Evolutionary conservation across 768 basidiomycete genomes (phyloP), one percentile per base, ranked within the genome.

Genomic region (Collybiopsis confluens): DNA sequence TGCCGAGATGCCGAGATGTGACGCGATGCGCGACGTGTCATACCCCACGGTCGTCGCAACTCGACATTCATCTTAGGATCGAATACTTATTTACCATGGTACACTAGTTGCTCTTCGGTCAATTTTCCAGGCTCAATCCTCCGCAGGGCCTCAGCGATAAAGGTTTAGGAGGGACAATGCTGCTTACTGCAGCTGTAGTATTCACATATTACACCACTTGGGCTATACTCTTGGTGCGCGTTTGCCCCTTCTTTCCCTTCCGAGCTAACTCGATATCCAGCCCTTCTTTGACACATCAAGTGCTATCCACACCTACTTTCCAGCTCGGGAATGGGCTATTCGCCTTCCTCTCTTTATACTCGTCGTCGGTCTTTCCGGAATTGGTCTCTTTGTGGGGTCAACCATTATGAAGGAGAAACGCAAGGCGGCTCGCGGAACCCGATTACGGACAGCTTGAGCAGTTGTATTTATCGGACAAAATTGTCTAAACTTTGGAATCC

Each of bases 181-280:
- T 97, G 64, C 74, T 90, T 58, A 76, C 80, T 57, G 91, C 92
- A 30, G 78, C 81, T 5, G 67, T 83, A 41, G 81, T 90, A 35
- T 96, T 96, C 72, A 72, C 79, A 9, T 98, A 98, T 68, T 98
- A 98, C 68, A 93, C 95, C 1, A 76, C 80, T 24, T 98, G 95
- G 95, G 86, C 93, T 13, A 78, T 97, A 51, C 72, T 98, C 47
- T 79, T 95, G 51, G 94, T 93, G 59, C 62, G 87, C 69, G 28
- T 8, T 27, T 18, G 13, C 26, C 36, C 28, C n/a, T 11, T 35
- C 42, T 47, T 44, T 20, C 28, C 24, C 7, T 15, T 49, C 33
- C 36, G 33, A 40, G 30, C 30, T 24, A 56, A 45, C 59, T 49
- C 50, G 30, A 60, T 52, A 37, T 52, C 54, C n/a, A 86, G 85